Evolutionary conservation across 228 moss, liverwort and hornwort genomes (phyloP).

Genomic region (Sphagnum fallax): DNA sequence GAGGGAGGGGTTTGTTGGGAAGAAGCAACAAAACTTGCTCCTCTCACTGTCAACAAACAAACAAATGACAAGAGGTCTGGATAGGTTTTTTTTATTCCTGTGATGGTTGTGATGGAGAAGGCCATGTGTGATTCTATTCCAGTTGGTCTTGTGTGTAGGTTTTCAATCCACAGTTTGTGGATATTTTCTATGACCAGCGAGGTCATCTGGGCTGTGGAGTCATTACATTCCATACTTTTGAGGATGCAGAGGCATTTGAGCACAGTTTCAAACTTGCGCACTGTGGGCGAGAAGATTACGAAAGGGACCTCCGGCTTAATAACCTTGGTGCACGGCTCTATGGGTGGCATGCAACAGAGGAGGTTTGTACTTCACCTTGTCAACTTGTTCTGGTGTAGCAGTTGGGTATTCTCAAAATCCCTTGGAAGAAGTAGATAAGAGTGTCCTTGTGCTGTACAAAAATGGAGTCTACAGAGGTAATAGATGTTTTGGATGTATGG

Average conservation of each 20-base stretch:
- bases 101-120: neutral
- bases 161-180: constrained; percentile 55
- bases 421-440: no score
- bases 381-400: no score
- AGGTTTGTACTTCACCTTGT: constrained; percentile 17
- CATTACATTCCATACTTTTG: constrained; percentile 40
- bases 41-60: neutral
- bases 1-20: no score
- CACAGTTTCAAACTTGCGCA: constrained; percentile 38
- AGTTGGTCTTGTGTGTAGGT: constrained; percentile 9
- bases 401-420: no score
- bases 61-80: no score
- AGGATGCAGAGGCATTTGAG: constrained; percentile 71
- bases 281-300: constrained; percentile 53
- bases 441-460: no score
- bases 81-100: no score
- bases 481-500: no score
- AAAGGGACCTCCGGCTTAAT: constrained; percentile 13
- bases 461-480: no score
- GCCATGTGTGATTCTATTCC: neutral
- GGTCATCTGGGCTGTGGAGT: constrained; percentile 73
- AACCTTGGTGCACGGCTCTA: constrained; percentile 38
- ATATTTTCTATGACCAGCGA: constrained; percentile 53
- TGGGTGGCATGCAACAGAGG: constrained; percentile 83
- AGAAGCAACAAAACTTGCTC: neutral